Percentiles rank a stretch among this genome's conserved stretches.
phyloP scores from a whole-genome alignment of 2,329 filamentous ascomycete genomes.

The Sporothrix phasma region DNA sequence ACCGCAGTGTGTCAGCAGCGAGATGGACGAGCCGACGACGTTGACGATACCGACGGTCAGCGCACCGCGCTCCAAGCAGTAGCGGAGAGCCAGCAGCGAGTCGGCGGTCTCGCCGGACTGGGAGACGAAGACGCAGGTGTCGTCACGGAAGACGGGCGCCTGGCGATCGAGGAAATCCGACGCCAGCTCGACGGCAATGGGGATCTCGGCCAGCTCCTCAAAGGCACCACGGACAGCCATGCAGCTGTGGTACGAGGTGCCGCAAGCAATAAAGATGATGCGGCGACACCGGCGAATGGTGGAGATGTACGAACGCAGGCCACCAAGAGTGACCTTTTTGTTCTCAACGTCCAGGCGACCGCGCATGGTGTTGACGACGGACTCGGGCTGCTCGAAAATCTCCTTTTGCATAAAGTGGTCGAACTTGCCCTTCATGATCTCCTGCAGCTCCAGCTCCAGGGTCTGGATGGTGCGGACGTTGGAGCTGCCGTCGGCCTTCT shows the following conservation, averaged over 20 bases:
- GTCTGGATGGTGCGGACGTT: conserved; percentile 98
- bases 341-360: conserved; percentile 89
- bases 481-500: conserved; percentile 92
- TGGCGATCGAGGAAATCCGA: conserved; percentile 97
- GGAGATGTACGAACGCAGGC: conserved; percentile 87
- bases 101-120: conserved; percentile 98
- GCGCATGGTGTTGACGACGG: conserved; percentile 99
- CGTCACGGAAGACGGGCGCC: conserved; percentile 96
- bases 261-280: conserved; percentile 98
- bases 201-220: conserved; percentile 95
- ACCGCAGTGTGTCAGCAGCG: conserved; percentile 95
- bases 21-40: conserved; percentile 96
- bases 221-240: conserved; percentile 98
- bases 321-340: conserved; percentile 91
- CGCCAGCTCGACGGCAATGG: conserved; percentile 90
- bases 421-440: conserved; percentile 99
- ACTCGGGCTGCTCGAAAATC: conserved; percentile 99
- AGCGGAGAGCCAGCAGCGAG: conserved; percentile 90
- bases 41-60: conserved; percentile 98
- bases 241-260: conserved; percentile 97
- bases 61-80: conserved; percentile 95
- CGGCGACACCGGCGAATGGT: conserved; percentile 94
- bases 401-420: conserved; percentile 99
- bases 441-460: conserved; percentile 94
- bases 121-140: conserved; percentile 97